Evolutionary conservation across 768 basidiomycete species (phyloP), one percentile per base, ranked within the genome.

Genomic region (Megacollybia marginata): DNA sequence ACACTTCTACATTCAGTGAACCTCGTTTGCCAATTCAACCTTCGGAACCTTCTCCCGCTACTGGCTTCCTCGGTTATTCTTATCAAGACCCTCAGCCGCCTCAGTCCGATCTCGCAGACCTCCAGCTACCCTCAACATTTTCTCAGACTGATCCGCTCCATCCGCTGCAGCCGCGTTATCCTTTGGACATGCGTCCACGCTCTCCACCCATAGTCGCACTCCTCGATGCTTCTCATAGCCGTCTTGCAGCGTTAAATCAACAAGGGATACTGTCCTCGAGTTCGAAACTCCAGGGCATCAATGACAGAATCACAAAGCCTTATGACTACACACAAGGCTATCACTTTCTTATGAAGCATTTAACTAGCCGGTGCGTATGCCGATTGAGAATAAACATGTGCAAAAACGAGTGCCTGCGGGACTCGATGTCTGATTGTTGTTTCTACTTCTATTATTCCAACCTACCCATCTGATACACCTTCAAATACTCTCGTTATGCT

Each of bases 291-390:
- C 75, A 83, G 71, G 69, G 76, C 70, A 67, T 88, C 72, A 69
- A 75, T 71, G 73, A 80, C 68, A 63, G 82, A 78, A 74, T 84
- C 42, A 79, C 82, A 13, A 74, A 78, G 60, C 88, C 92, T 5
- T 95, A 92, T 61, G 92, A 95, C 63, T 96, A 97, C 60, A 95
- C 92, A 13, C 88, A 96, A 70, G 92, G 92, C 18, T 97, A 97
- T 62, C 95, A 96, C 64, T 90, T 88, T 64, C 73, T 97, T 57
- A 97, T 98, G 92, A 89, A 92, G 69, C 88, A 92, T 66, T 73
- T 98, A 46, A 85, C 85, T 40, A 79, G 71, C 58, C 80, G 85
- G 92, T 89, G 63, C 68, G 85, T 82, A 57, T 63, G 57, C 63
- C 64, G 58, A 54, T 58, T 62, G 61, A 62, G 65, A 50, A 57